Evolutionary conservation across 371 early-diverging fungal genomes (phyloP).

Genomic region (Syncephalastrum monosporum): DNA sequence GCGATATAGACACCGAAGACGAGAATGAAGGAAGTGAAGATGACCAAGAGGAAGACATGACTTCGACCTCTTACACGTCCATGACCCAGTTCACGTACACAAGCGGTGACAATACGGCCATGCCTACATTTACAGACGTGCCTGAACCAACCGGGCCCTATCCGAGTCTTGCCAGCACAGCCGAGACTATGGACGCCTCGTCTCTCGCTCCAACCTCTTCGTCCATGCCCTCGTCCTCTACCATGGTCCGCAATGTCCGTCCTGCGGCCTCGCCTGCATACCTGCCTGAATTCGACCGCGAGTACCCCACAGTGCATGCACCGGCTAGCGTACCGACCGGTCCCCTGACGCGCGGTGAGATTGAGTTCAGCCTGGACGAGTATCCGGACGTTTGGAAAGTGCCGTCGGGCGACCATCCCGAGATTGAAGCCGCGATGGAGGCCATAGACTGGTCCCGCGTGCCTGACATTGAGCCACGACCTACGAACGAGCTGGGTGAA

Average conservation of each 20-base stretch:
- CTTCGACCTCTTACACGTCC: too few relatives aligned
- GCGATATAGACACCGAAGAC: too few relatives aligned
- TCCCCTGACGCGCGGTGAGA: constrained; percentile 9
- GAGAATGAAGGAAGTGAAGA: too few relatives aligned
- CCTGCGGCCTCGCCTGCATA: constrained; percentile 15
- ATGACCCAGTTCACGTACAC: too few relatives aligned
- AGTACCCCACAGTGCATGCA: neutral
- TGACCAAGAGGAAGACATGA: too few relatives aligned
- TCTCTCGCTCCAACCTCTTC: too few relatives aligned
- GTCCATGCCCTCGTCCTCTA: too few relatives aligned
- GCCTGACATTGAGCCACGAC: constrained; percentile 33
- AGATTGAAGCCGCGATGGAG: constrained; percentile 33
- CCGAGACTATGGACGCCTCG: too few relatives aligned
- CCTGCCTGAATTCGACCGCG: constrained; percentile 11
- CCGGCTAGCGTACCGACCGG: constrained; percentile 17
- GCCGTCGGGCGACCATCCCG: constrained; percentile 25
- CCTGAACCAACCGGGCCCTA: too few relatives aligned
- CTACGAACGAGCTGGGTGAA: constrained; percentile 13
- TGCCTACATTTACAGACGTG: too few relatives aligned
- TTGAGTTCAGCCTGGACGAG: constrained; percentile 11
- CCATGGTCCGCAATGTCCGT: constrained; percentile 4
- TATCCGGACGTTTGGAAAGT: constrained; percentile 25
- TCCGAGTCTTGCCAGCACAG: too few relatives aligned
- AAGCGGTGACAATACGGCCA: too few relatives aligned
- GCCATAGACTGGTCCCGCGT: constrained; percentile 47